phyloP scores from a whole-genome alignment of 495 filamentous ascomycete genomes.

The Podospora comata region DNA sequence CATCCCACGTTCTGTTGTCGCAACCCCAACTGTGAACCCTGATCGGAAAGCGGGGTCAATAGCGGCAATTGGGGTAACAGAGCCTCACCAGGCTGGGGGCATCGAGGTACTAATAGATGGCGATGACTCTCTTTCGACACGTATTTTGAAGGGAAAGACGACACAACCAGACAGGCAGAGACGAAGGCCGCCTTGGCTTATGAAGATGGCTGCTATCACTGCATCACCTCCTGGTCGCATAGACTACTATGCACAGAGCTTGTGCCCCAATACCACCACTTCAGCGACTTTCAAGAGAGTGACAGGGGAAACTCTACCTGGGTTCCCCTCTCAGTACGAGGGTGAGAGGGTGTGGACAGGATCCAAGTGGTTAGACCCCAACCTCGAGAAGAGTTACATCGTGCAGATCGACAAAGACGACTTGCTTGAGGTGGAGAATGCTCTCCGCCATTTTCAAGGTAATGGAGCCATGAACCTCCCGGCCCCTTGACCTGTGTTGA shows the following conservation, averaged over 20 bases:
- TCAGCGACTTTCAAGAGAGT: background rate
- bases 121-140: background rate
- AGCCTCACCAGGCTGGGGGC: background rate
- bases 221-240: background rate
- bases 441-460: background rate
- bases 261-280: background rate
- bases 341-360: background rate
- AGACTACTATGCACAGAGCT: background rate
- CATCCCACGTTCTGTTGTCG: background rate
- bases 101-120: background rate
- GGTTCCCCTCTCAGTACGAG: background rate
- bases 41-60: background rate
- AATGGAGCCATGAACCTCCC: background rate
- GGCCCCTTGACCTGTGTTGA: background rate
- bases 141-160: background rate
- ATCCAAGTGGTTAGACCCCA: background rate
- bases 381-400: background rate
- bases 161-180: background rate
- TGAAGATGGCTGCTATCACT: background rate
- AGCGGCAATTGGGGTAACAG: background rate
- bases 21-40: background rate
- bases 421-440: background rate
- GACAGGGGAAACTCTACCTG: background rate
- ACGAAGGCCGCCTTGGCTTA: background rate
- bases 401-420: background rate